Base-by-base conservation (phyloP, 2,329 filamentous ascomycete species). In the Zasmidium citrigriseum region DNA sequence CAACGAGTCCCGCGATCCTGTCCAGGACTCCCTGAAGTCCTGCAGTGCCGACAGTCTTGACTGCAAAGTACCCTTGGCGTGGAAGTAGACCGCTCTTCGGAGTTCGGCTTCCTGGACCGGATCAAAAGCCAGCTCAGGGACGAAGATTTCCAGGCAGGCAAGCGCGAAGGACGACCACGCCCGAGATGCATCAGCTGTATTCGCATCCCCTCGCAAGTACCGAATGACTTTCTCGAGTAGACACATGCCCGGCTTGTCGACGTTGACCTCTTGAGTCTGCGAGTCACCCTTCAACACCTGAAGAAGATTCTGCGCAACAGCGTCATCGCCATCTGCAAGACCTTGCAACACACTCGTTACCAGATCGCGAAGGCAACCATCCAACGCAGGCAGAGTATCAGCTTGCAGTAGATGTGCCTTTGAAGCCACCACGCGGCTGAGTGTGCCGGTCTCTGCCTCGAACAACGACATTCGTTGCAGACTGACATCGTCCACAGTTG, bases 101-200 rank as follows among this genome's bases (percentile, higher is more conserved):
- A 96, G 83, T 53, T 80, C 79, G 5, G 83, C 75, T 51, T 78
- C 78, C 29, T 86, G 72, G 1, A 86, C 86, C 1, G 95, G 95
- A 72, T 99, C 95, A 68, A 93, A 95, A 2, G 89, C 83, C 64
- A 88, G 87, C 72, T 96, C 89, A 0, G 96, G 93, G 2, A 98
- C 86, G 69, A 93, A 97, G 2, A 97, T 80, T 61, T 84, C 84
- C 49, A 98, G 80, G 41, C 88, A 85, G 16, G 88, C 87, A 20
- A 93, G 75, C 1, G 90, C 88, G 60, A 96, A 86, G 52, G 89
- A 82, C 24, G 92, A 81, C 86, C 93, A 95, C 4, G 89, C 88
- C 21, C 69, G 53, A 4, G 88, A 46, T 22, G 48, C 41, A 7
- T n/a, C 34, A 41, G 34, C 4, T 10, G 14, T 9, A n/a, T n/a